These are phyloP conservation scores for Pascua sp. DNA, from an alignment of 1,284 basidiomycete genomes.

Conservation along the genomic window DNA sequence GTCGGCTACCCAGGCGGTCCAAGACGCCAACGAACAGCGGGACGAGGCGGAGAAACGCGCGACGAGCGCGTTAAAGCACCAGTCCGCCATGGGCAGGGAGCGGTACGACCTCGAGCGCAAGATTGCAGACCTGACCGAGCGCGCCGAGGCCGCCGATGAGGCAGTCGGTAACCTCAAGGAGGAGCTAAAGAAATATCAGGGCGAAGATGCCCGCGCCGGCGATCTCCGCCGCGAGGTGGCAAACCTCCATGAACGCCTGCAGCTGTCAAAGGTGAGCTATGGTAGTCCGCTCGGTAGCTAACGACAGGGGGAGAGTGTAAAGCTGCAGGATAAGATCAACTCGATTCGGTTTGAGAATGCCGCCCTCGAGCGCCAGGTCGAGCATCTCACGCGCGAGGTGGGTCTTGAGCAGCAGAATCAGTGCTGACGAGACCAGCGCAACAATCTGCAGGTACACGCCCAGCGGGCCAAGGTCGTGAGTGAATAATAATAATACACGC, in stretches of 20 bases:
- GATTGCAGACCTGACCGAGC: constrained; percentile 7
- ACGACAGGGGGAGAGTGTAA: background rate
- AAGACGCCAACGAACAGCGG: constrained; percentile 3
- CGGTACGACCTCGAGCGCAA: constrained; percentile 11
- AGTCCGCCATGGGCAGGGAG: constrained; percentile 18
- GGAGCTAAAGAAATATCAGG: background rate
- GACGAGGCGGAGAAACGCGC: constrained; percentile 10
- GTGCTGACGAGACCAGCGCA: too few relatives aligned
- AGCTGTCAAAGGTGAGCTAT: constrained; percentile 2
- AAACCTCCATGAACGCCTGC: constrained; percentile 1
- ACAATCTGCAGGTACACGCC: too few relatives aligned
- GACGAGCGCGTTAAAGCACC: constrained; percentile 14
- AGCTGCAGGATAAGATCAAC: constrained; percentile 3
- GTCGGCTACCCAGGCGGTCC: background rate
- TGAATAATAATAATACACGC: background rate
- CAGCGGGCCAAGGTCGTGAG: too few relatives aligned
- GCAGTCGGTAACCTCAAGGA: constrained; percentile 1
- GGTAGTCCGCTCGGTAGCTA: too few relatives aligned
- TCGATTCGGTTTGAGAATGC: background rate
- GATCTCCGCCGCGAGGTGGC: constrained; percentile 10
- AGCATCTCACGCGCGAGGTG: background rate
- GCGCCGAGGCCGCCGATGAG: background rate
- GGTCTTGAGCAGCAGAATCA: background rate
- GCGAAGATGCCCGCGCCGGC: background rate
- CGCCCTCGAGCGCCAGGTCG: background rate